These are phyloP conservation scores for Lolium perenne DNA, from an alignment of 176 grass and related monocot species.

Conservation along the genomic window DNA sequence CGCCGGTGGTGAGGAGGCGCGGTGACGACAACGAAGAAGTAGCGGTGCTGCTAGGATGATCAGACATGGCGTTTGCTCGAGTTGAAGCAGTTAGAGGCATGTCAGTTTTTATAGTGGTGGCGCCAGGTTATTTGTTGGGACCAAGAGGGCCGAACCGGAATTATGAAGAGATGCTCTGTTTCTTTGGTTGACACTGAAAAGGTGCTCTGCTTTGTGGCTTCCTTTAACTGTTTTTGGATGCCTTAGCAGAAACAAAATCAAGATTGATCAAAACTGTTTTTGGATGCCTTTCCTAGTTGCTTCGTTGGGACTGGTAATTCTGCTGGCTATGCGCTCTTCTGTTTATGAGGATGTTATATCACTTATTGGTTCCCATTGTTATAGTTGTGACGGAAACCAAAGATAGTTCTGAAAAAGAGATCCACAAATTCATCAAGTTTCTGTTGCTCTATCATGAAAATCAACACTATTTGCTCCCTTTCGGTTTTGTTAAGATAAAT, in stretches of 20 bases:
- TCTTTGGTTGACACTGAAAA: background rate
- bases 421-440: background rate
- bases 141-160: background rate
- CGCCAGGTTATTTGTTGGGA: background rate
- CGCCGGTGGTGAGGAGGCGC: slow-evolving; percentile 1
- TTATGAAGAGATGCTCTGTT: background rate
- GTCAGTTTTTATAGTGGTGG: slow-evolving; percentile 22
- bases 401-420: background rate
- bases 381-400: background rate
- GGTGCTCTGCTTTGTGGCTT: too few relatives aligned
- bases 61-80: background rate
- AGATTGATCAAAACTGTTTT: too few relatives aligned
- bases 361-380: background rate
- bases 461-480: background rate
- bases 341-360: background rate
- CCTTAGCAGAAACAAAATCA: too few relatives aligned
- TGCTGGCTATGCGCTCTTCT: background rate
- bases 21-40: background rate
- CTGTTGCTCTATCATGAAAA: background rate
- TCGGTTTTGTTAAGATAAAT: background rate
- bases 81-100: background rate
- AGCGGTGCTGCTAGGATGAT: background rate
- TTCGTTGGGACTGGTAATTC: background rate
- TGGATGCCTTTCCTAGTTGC: background rate
- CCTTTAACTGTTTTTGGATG: background rate